These are phyloP conservation scores for Corymbia citriodora DNA, from an alignment of 441 rosid species.

Conservation along the genomic window DNA sequence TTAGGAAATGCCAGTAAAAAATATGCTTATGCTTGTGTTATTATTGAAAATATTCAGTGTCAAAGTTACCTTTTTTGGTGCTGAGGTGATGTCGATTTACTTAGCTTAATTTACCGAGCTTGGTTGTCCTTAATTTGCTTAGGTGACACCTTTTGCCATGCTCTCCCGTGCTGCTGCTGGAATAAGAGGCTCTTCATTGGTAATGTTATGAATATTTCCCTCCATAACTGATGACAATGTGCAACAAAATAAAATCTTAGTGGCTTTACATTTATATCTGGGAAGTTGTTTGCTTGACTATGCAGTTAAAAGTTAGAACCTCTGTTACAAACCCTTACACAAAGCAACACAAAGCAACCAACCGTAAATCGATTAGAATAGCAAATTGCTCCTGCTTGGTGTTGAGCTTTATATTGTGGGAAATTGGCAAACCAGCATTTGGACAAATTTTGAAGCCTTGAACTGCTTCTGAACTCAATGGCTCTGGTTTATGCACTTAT, in stretches of 20 bases:
- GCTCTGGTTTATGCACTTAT: not conserved
- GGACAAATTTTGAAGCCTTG: not conserved
- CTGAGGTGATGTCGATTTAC: not conserved
- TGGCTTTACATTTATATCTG: not conserved
- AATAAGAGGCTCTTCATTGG: conserved; percentile 93
- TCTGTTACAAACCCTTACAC: not conserved
- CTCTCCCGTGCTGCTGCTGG: conserved; percentile 93
- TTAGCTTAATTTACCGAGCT: not conserved
- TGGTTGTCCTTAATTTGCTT: not conserved
- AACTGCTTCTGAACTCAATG: not conserved
- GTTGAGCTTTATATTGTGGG: not conserved
- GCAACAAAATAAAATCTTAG: not conserved
- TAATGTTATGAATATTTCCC: conserved; percentile 17
- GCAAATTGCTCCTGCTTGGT: not conserved
- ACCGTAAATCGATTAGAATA: not conserved
- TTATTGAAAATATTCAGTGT: not conserved
- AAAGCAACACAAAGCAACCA: not conserved
- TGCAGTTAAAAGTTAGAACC: not conserved
- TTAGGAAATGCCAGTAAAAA: not conserved
- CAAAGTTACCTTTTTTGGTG: not conserved
- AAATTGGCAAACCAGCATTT: not conserved
- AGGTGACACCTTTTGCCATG: conserved; percentile 97
- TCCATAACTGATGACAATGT: not conserved
- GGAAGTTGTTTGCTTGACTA: not conserved
- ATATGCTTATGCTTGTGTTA: not conserved